Conservation (phyloP, 2,329 filamentous ascomycete species). For the Juglanconis oblonga region DNA sequence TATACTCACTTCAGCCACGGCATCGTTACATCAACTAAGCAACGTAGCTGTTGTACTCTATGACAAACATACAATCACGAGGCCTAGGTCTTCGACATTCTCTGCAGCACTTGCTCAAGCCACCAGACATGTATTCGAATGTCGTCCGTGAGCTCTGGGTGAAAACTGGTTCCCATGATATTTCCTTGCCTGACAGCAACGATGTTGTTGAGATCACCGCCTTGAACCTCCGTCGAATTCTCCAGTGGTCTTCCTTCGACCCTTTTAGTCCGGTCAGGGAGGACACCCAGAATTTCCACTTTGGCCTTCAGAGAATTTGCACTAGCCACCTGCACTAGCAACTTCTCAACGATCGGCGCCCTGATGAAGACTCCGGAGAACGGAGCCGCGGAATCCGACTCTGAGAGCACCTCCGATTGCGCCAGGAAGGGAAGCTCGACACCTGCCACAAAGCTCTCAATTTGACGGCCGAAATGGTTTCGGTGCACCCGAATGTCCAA, state of each 20-base stretch:
- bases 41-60: background rate
- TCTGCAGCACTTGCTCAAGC: constrained; percentile 66
- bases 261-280: constrained; percentile 37
- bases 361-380: constrained; percentile 91
- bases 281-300: constrained; percentile 51
- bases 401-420: constrained; percentile 24
- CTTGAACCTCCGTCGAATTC: constrained; percentile 28
- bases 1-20: no score
- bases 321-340: constrained; percentile 46
- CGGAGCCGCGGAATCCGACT: constrained; percentile 30
- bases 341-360: constrained; percentile 85
- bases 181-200: constrained; percentile 89
- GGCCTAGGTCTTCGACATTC: background rate
- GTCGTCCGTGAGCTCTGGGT: constrained; percentile 89
- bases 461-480: constrained; percentile 93
- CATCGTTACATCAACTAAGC: background rate
- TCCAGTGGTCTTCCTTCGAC: constrained; percentile 35
- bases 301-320: constrained; percentile 19
- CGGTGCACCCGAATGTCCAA: constrained; percentile 86
- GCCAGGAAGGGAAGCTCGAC: constrained; percentile 70
- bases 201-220: constrained; percentile 63
- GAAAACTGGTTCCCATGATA: constrained; percentile 91
- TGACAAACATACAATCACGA: background rate
- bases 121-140: constrained; percentile 91
- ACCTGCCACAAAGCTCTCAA: constrained; percentile 81